Evolutionary conservation across 2,329 filamentous ascomycete genomes (phyloP).

Genomic region (Fusarium subtropicale): DNA sequence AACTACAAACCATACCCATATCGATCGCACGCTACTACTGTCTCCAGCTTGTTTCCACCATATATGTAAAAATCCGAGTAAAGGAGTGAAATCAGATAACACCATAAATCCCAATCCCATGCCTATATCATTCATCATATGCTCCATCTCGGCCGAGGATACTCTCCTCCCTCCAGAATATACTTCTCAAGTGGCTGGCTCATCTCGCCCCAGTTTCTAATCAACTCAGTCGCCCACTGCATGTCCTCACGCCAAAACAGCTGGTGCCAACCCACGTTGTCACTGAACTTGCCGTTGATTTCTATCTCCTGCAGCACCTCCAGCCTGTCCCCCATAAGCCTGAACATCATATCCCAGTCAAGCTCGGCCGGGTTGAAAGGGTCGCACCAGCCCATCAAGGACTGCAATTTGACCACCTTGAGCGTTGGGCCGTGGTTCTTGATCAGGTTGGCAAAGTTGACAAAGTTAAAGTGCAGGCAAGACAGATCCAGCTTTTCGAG

Average conservation of each 20-base stretch:
- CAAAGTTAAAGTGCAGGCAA: conserved; percentile 25
- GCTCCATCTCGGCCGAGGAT: conserved; percentile 27
- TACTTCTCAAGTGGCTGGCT: conserved; percentile 29
- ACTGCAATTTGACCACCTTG: conserved; percentile 22
- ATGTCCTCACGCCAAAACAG: conserved; percentile 14
- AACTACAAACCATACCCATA: neutral
- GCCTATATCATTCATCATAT: neutral
- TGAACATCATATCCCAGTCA: conserved; percentile 38
- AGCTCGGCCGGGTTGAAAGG: conserved; percentile 7
- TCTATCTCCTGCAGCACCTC: conserved; percentile 12
- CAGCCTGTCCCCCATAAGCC: conserved; percentile 21
- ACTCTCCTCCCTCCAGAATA: conserved; percentile 36
- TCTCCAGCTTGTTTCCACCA: neutral
- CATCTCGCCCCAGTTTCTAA: conserved; percentile 4
- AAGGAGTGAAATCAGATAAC: neutral
- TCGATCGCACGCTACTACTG: neutral
- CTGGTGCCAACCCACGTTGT: conserved; percentile 33
- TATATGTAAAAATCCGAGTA: neutral
- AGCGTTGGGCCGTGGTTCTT: conserved; percentile 27
- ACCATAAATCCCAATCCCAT: neutral
- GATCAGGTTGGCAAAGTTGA: conserved; percentile 34
- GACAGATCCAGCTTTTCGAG: conserved; percentile 36
- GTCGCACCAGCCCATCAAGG: conserved; percentile 22
- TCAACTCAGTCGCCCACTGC: neutral
- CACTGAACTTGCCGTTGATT: conserved; percentile 24